phyloP scores from a whole-genome alignment of 148 eudicot species.

The Vaccinium macrocarpon region DNA sequence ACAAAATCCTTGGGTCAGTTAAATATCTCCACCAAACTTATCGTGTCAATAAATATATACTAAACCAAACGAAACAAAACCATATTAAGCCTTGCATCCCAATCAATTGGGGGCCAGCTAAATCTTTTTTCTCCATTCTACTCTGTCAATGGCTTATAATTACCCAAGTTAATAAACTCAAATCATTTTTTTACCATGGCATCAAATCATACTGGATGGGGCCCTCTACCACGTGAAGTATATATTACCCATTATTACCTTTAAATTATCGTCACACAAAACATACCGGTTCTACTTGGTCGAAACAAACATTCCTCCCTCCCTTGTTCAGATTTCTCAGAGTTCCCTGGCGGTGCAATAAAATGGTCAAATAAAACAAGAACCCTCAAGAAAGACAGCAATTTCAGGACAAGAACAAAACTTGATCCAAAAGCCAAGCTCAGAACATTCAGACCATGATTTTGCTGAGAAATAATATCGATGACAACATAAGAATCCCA shows the following conservation, averaged over 20 bases:
- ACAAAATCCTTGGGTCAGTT: neutral
- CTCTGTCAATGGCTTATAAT: neutral
- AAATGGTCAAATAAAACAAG: constrained; percentile 11
- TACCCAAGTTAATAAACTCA: neutral
- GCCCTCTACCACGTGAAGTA: no score
- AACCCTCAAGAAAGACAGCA: neutral
- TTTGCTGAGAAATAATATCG: neutral
- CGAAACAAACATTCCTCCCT: constrained; percentile 28
- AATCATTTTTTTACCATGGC: neutral
- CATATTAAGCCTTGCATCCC: neutral
- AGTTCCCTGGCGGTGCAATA: constrained; percentile 35
- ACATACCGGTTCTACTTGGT: constrained; percentile 39
- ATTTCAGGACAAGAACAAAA: neutral
- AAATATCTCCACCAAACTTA: neutral
- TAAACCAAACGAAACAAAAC: neutral
- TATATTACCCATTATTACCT: no score
- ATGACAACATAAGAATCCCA: neutral
- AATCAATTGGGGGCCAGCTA: neutral
- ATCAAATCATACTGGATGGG: neutral
- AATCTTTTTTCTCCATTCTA: neutral
- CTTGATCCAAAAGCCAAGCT: neutral
- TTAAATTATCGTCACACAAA: neutral
- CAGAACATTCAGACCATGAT: neutral
- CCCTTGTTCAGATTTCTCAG: constrained; percentile 41
- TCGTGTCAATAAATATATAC: neutral